These are phyloP conservation scores for Ophiocordyceps sinensis DNA, from an alignment of 2,329 filamentous ascomycete species.

Conservation along the genomic window DNA sequence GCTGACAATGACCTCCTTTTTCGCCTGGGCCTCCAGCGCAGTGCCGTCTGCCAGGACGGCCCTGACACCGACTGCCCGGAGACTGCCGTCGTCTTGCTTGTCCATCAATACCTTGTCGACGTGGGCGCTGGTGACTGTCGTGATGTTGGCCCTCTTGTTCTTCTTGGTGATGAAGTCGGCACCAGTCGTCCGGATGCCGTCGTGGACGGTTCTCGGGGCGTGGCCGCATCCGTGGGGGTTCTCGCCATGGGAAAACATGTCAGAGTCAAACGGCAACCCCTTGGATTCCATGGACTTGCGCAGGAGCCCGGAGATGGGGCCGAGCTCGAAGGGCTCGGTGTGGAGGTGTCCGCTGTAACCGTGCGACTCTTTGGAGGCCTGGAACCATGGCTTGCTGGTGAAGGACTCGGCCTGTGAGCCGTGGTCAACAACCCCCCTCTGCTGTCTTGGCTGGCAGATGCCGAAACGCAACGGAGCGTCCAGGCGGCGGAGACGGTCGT, in stretches of 20 bases:
- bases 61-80: slow-evolving; percentile 29
- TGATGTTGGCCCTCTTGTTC: slow-evolving; percentile 26
- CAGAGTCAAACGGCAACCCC: slow-evolving; percentile 37
- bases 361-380: slow-evolving; percentile 30
- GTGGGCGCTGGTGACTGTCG: slow-evolving; percentile 29
- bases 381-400: slow-evolving; percentile 41
- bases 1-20: slow-evolving; percentile 24
- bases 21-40: slow-evolving; percentile 10
- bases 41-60: slow-evolving; percentile 17
- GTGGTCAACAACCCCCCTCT: not conserved
- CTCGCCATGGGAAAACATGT: slow-evolving; percentile 41
- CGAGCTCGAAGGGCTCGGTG: slow-evolving; percentile 41
- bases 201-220: slow-evolving; percentile 33
- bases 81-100: slow-evolving; percentile 13
- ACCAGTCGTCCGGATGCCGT: slow-evolving; percentile 35
- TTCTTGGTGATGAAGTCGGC: slow-evolving; percentile 35
- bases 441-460: too few species aligned
- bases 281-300: slow-evolving; percentile 38
- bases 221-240: slow-evolving; percentile 41
- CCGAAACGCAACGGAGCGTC: too few species aligned
- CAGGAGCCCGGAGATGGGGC: slow-evolving; percentile 41
- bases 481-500: not conserved
- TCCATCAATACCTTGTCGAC: slow-evolving; percentile 39
- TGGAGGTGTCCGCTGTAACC: slow-evolving; percentile 37
- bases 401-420: slow-evolving; percentile 35